Base-by-base conservation (phyloP, 2,329 filamentous ascomycete genomes). In the Aspergillus fumigatiaffinis region DNA sequence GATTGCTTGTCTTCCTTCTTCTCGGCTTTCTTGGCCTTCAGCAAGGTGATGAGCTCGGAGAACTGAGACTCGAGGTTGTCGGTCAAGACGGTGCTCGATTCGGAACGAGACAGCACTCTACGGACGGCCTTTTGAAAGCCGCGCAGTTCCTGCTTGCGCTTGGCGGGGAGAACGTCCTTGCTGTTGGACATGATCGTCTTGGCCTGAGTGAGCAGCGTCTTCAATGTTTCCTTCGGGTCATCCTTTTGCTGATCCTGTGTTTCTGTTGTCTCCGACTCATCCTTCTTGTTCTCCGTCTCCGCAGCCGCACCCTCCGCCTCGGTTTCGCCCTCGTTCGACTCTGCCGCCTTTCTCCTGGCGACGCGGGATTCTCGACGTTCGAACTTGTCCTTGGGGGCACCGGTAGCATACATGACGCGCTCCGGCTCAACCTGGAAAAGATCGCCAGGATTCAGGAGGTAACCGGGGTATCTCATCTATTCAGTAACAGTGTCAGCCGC, bases 381-480 rank as follows among this genome's bases (percentile, higher is more conserved):
- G 21, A 60, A 55, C 55, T 66, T 70, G 51, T 81, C 75, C 76
- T 92, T 94, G 51, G 84, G 83, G 26, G 84, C 82, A 57, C 94
- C 94, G 1, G 92, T 96, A 35, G 91, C 93, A 68, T 84, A 92
- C 75, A 99, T 82, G 56, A 99, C 94, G 66, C 88, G 86, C 42
- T 96, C 91, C 38, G 90, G 83, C 21, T 97, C 89, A 67, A 99
- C 93, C 73, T 96, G 91, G 82, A 99, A 99, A 86, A 99, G 91
- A 73, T 99, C 94, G 65, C 94, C 94, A 2, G 94, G 95, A 75
- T 99, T 99, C 42, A 99, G 84, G 63, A 92, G 87, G 75, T 99
- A 99, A 55, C 91, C 89, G 8, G 94, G 92, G 71, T 94, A 90
- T 62, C 84, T 82, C 90, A 97, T 96, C 93, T 96, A 65, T 3